Evolutionary conservation across 192 early-diverging fungal species (phyloP).

Genomic region (Mortierella antarctica): DNA sequence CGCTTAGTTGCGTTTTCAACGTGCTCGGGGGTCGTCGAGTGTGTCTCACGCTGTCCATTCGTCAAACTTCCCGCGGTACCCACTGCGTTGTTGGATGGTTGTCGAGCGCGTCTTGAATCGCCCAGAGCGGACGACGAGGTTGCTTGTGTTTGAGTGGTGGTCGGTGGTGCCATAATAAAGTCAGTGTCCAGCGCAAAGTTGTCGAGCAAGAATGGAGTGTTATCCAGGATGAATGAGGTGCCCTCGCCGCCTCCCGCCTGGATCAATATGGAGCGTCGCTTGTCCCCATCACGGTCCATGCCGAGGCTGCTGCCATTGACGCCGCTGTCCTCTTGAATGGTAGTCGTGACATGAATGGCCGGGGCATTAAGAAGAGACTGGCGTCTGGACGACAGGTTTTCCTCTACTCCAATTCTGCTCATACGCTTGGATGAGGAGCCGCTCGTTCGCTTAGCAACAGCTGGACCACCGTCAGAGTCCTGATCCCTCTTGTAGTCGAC

Average conservation of each 20-base stretch:
- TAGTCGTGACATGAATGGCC: conserved; percentile 18
- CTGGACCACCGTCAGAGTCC: neutral
- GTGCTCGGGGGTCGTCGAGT: no score
- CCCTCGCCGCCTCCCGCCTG: conserved; percentile 43
- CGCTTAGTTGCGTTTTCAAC: conserved; percentile 12
- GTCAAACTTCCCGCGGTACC: no score
- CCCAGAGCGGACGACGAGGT: neutral
- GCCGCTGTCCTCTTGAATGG: conserved; percentile 4
- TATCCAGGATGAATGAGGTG: conserved; percentile 27
- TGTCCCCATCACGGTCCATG: neutral
- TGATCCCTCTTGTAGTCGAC: conserved; percentile 31
- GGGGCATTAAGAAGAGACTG: conserved; percentile 4
- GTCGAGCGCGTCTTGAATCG: neutral
- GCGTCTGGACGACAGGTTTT: conserved; percentile 5
- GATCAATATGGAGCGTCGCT: conserved; percentile 17
- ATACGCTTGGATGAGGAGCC: conserved; percentile 2
- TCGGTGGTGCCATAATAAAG: conserved; percentile 11
- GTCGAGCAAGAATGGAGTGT: conserved; percentile 42
- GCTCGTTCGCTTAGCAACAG: neutral
- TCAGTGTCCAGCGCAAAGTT: conserved; percentile 42
- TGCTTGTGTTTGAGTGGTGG: neutral
- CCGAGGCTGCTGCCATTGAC: neutral
- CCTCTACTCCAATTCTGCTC: neutral
- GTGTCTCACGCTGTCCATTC: no score
- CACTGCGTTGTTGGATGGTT: no score